phyloP scores from a whole-genome alignment of 257 asterid species.

The Misopates orontium region DNA sequence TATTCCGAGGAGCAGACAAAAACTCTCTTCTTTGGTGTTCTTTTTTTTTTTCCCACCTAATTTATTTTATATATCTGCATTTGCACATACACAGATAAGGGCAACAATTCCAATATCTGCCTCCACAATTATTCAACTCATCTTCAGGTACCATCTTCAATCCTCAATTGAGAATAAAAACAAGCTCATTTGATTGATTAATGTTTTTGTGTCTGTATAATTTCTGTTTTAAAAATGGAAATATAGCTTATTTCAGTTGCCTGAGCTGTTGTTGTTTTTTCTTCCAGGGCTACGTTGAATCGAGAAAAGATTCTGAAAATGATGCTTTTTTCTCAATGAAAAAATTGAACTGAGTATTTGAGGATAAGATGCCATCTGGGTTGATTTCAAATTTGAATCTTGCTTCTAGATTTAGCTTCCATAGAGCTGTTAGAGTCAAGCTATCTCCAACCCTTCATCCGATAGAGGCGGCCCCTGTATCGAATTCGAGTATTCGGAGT shows the following conservation, averaged over 20 bases:
- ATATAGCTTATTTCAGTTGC: slow-evolving; percentile 19
- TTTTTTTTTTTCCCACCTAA: no score
- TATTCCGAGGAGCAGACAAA: no score
- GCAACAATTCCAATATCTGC: background rate
- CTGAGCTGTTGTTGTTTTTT: background rate
- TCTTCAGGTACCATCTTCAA: background rate
- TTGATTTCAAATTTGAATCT: slow-evolving; percentile 45
- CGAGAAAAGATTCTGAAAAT: slow-evolving; percentile 3
- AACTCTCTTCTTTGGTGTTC: background rate
- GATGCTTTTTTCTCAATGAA: slow-evolving; percentile 17
- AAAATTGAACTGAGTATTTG: slow-evolving; percentile 24
- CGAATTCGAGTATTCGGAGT: background rate
- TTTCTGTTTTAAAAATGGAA: background rate
- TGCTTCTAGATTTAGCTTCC: slow-evolving; percentile 44
- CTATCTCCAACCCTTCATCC: slow-evolving; percentile 31
- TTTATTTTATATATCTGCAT: background rate
- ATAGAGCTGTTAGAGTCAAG: slow-evolving; percentile 43
- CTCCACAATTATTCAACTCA: background rate
- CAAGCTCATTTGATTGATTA: background rate
- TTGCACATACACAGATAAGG: background rate
- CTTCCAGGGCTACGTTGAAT: background rate
- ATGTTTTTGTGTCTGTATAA: background rate
- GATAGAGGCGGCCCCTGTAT: slow-evolving; percentile 32
- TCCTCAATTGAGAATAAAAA: background rate
- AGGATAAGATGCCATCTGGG: slow-evolving; percentile 52